These are phyloP conservation scores for Nitzschia putrida DNA, from an alignment of 108 stramenopile species.

Conservation along the genomic window DNA sequence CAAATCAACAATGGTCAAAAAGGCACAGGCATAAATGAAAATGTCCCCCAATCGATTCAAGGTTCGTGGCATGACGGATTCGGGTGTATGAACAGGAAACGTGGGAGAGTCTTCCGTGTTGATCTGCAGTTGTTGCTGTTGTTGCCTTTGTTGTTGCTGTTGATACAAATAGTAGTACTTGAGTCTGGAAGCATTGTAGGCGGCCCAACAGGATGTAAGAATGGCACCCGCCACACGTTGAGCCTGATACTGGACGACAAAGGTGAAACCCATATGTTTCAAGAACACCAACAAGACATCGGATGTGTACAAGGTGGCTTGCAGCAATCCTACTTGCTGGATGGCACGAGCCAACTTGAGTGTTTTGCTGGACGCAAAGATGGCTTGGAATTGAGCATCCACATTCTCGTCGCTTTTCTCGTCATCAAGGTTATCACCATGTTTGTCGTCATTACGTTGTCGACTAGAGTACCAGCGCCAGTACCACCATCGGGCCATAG, in stretches of 20 bases:
- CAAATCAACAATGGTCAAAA: constrained; percentile 19
- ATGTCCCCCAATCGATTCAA: constrained; percentile 25
- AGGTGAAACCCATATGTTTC: constrained; percentile 10
- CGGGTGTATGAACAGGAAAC: background rate
- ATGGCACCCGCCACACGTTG: constrained; percentile 8
- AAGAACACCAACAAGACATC: constrained; percentile 14
- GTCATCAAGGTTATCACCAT: too few relatives aligned
- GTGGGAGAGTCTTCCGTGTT: too few relatives aligned
- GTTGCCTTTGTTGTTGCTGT: too few relatives aligned
- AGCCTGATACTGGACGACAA: constrained; percentile 3
- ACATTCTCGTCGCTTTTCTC: background rate
- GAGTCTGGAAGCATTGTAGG: constrained; percentile 10
- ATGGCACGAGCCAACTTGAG: background rate
- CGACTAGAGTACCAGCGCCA: background rate
- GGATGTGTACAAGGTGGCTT: background rate
- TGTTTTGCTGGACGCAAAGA: constrained; percentile 7
- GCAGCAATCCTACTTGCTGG: constrained; percentile 5
- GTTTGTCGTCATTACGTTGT: too few relatives aligned
- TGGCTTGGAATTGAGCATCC: background rate
- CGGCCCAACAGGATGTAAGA: constrained; percentile 5
- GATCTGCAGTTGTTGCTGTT: too few relatives aligned
- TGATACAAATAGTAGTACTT: constrained; percentile 5
- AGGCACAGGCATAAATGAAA: constrained; percentile 11
- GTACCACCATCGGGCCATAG: background rate
- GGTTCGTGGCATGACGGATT: background rate